phyloP scores from a whole-genome alignment of 805 yeast genomes.

The Peterozyma toletana region DNA sequence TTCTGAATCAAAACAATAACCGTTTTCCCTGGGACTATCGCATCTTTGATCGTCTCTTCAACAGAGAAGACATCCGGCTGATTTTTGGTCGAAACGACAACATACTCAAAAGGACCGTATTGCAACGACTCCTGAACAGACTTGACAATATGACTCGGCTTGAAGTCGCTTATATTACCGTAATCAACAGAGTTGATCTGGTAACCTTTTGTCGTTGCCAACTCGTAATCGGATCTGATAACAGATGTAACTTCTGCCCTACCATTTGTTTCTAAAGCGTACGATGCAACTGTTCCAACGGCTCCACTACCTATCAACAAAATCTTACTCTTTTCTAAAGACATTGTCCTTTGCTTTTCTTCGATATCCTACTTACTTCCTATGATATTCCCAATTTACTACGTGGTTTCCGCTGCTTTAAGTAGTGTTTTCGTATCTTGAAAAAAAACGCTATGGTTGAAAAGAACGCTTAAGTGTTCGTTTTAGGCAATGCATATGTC shows the following conservation, averaged over 20 bases:
- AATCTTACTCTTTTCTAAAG: constrained; percentile 25
- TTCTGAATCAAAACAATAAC: constrained; percentile 56
- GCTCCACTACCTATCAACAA: constrained; percentile 80
- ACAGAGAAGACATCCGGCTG: constrained; percentile 50
- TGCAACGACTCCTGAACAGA: constrained; percentile 39
- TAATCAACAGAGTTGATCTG: constrained; percentile 55
- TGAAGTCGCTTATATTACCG: constrained; percentile 47
- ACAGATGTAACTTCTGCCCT: constrained; percentile 51
- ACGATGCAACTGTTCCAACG: constrained; percentile 74
- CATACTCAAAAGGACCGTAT: constrained; percentile 40
- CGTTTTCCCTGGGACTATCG: constrained; percentile 36
- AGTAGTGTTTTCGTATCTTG: too few relatives aligned
- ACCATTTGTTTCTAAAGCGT: constrained; percentile 44
- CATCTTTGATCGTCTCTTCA: constrained; percentile 44
- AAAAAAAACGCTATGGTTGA: too few relatives aligned
- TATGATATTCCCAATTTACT: too few relatives aligned
- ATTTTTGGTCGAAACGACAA: constrained; percentile 54
- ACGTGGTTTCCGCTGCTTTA: too few relatives aligned
- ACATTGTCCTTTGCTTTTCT: too few relatives aligned
- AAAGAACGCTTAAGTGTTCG: too few relatives aligned
- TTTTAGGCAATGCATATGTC: too few relatives aligned
- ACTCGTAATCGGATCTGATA: constrained; percentile 57
- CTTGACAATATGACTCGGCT: constrained; percentile 37
- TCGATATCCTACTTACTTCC: too few relatives aligned
- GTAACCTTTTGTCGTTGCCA: constrained; percentile 45